Evolutionary conservation across 208 protist species (phyloP).

Genomic region (Crithidia expoeki): DNA sequence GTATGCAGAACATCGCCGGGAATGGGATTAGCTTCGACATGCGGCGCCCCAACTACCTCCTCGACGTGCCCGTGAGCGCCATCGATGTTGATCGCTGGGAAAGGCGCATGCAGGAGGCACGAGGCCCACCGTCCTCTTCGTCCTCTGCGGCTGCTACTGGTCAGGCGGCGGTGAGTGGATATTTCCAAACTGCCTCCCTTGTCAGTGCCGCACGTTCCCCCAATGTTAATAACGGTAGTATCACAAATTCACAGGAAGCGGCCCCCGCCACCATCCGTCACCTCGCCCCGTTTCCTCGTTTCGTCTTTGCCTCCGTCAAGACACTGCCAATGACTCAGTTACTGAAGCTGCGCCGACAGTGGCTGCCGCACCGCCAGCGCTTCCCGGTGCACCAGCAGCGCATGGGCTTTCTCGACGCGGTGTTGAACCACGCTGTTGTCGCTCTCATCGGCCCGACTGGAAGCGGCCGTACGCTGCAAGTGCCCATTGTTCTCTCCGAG

Average conservation of each 20-base stretch:
- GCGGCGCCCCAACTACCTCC: constrained; percentile 43
- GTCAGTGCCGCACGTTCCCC: constrained; percentile 38
- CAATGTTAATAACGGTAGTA: constrained; percentile 5
- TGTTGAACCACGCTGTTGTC: constrained; percentile 63
- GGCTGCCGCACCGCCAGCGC: constrained; percentile 86
- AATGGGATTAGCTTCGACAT: background rate
- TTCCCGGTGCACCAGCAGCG: constrained; percentile 80
- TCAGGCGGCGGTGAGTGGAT: background rate
- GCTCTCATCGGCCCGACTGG: constrained; percentile 61
- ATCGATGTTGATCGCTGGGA: constrained; percentile 64
- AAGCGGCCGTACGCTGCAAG: constrained; percentile 76
- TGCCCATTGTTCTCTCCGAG: constrained; percentile 81
- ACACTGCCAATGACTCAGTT: constrained; percentile 78
- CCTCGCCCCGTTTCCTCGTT: constrained; percentile 70
- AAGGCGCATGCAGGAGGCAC: constrained; percentile 19
- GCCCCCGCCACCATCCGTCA: constrained; percentile 33
- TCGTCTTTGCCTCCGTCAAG: constrained; percentile 46
- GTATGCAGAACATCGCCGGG: constrained; percentile 23
- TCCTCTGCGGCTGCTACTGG: constrained; percentile 5
- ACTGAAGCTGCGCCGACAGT: constrained; percentile 74
- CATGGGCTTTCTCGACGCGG: constrained; percentile 69
- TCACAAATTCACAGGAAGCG: constrained; percentile 2
- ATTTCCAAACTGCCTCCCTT: constrained; percentile 22
- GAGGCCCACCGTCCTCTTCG: background rate
- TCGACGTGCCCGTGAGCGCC: constrained; percentile 78